phyloP scores from a whole-genome alignment of 805 yeast species.

The Monosporozyma yasuniensis region DNA sequence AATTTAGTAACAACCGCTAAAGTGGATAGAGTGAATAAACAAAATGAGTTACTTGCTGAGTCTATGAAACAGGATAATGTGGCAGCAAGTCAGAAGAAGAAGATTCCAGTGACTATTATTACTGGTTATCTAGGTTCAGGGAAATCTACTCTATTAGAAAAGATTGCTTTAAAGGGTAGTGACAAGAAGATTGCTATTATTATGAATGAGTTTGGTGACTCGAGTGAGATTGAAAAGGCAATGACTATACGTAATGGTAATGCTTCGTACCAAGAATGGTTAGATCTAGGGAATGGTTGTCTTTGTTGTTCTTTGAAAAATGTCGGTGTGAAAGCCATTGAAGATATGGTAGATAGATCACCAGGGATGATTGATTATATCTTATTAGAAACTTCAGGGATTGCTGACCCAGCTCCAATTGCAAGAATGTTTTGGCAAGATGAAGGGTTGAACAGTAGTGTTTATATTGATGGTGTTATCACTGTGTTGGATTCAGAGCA shows the following conservation, averaged over 20 bases:
- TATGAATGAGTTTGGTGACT: conserved; percentile 85
- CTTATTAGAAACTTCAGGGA: conserved; percentile 88
- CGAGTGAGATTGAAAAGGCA: conserved; percentile 81
- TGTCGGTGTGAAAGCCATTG: conserved; percentile 90
- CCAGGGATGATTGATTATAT: conserved; percentile 79
- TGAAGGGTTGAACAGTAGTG: conserved; percentile 73
- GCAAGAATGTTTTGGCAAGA: conserved; percentile 98
- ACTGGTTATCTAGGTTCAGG: conserved; percentile 96
- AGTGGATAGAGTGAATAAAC: conserved; percentile 23
- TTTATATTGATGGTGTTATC: conserved; percentile 84
- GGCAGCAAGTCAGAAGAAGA: conserved; percentile 15
- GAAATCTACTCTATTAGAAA: conserved; percentile 74
- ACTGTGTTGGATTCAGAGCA: conserved; percentile 77
- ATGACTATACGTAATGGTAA: conserved; percentile 52
- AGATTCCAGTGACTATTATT: conserved; percentile 84
- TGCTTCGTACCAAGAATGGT: conserved; percentile 77
- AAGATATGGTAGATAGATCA: conserved; percentile 64
- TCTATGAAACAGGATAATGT: background rate
- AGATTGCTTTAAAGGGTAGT: conserved; percentile 56
- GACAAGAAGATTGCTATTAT: conserved; percentile 78
- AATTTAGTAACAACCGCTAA: conserved; percentile 25
- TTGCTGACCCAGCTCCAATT: conserved; percentile 96
- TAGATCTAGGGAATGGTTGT: conserved; percentile 94
- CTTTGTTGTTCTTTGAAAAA: conserved; percentile 94
- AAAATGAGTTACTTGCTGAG: conserved; percentile 1